Base-by-base conservation (phyloP, 129 eudicot species). In the Lonicera japonica region DNA sequence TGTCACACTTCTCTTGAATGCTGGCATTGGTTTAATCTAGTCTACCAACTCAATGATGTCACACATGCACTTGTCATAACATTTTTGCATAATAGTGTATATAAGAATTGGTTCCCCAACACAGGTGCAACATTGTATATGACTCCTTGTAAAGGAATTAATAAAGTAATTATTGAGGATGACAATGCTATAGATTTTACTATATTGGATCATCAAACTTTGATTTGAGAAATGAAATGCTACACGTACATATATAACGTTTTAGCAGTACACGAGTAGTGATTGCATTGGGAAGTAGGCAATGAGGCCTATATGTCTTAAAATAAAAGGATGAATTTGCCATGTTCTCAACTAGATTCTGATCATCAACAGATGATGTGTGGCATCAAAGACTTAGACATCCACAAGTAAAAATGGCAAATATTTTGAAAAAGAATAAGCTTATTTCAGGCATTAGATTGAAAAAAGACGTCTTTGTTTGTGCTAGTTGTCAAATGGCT, bases 371-470 rank as follows among this genome's bases (percentile, higher is more conserved):
- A 2, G 23, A 17, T n/a, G 58, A 54, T 12, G 60, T 21, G 5
- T 56, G 36, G 60, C 60, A 56, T 36, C 23, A 22, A 56, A 3
- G 60, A 5, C 60, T 56, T 17, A 36, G 60, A 2, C 60, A 56
- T 56, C 34, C 60, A 21, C 16, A 56, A 11, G 11, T 11, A 11
- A 3, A 24, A 21, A 14, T 56, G 15, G 5, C 22, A 5, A 14
- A 21, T 10, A n/a, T n/a, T n/a, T n/a, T n/a, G n/a, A n/a, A n/a
- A n/a, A n/a, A n/a, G n/a, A n/a, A n/a, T n/a, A n/a, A 56, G 16
- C 16, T 56, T 3, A 56, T 56, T 56, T 6, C 3, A 5, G 22
- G 23, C n/a, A 56, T 3, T 22, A 56, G 18, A 21, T 1, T 1
- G 1, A 3, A 18, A 21, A 18, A 21, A 0, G 60, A 4, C 10